Evolutionary conservation across 192 early-diverging fungal species (phyloP).

Genomic region (Umbelopsis vinacea): DNA sequence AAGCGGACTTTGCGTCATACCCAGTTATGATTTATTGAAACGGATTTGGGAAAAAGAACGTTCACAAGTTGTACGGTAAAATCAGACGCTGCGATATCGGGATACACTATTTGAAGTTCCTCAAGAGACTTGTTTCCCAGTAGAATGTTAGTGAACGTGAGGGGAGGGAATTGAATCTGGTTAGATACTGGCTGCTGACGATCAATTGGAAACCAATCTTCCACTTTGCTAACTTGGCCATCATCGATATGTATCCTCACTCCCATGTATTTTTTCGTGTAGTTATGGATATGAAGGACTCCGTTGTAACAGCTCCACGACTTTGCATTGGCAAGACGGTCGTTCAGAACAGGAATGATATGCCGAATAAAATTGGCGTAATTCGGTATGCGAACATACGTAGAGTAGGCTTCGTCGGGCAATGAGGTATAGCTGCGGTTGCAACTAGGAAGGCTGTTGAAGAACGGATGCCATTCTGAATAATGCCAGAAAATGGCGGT

Average conservation of each 20-base stretch:
- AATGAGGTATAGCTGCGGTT: not conserved
- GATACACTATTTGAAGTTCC: not conserved
- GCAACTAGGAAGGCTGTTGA: not conserved
- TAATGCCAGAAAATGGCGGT: not conserved
- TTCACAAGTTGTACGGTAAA: not conserved
- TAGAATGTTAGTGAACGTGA: not conserved
- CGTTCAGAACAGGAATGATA: constrained; percentile 28
- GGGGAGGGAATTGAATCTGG: not conserved
- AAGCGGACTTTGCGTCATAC: not conserved
- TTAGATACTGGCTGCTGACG: not conserved
- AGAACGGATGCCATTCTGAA: constrained; percentile 2
- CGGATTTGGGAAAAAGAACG: not conserved
- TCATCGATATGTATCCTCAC: not conserved
- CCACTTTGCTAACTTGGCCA: not conserved
- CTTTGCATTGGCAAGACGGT: constrained; percentile 27
- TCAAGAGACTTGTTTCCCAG: not conserved
- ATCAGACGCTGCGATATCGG: not conserved
- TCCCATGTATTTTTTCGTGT: not conserved
- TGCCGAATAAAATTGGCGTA: constrained; percentile 40
- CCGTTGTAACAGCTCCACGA: not conserved
- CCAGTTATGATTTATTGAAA: constrained; percentile 1
- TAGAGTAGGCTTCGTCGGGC: not conserved
- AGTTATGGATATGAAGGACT: not conserved
- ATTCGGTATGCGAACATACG: constrained; percentile 28
- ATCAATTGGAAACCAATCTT: not conserved